Evolutionary conservation across 306 rosid genomes (phyloP).

Genomic region (Clitoria ternatea): DNA sequence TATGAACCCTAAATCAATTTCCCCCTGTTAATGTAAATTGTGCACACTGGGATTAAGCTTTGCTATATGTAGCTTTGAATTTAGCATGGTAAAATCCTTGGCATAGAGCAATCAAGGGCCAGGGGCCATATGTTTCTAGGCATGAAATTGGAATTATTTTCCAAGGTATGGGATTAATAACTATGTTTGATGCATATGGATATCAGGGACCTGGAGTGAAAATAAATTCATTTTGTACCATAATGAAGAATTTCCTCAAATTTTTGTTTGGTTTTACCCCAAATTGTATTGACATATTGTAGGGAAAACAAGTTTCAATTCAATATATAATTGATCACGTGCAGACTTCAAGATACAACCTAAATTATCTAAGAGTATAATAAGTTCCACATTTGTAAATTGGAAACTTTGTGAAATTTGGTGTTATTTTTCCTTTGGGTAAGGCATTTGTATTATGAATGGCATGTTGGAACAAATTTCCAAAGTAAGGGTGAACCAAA

Average conservation of each 20-base stretch:
- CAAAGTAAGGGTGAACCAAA: no score
- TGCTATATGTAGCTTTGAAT: background rate
- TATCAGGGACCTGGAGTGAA: background rate
- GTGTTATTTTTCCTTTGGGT: no score
- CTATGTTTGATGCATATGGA: background rate
- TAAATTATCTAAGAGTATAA: no score
- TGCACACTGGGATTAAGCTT: no score
- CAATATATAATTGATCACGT: no score
- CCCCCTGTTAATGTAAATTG: no score
- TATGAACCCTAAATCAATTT: no score
- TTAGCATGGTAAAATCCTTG: background rate
- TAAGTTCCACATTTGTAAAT: no score
- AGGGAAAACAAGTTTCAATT: background rate
- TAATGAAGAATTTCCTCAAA: background rate
- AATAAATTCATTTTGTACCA: background rate
- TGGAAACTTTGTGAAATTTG: no score
- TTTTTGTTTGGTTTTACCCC: background rate
- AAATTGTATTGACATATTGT: background rate
- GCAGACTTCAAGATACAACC: no score
- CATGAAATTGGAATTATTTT: background rate
- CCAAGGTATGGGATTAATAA: background rate
- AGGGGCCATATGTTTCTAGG: background rate
- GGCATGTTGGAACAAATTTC: no score
- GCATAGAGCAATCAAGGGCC: background rate
- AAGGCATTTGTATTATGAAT: no score